A percentile compares a stretch with the other conserved stretches of the same genome.
phyloP scores from a whole-genome alignment of 208 protist species.

The Naegleria lovaniensis region DNA sequence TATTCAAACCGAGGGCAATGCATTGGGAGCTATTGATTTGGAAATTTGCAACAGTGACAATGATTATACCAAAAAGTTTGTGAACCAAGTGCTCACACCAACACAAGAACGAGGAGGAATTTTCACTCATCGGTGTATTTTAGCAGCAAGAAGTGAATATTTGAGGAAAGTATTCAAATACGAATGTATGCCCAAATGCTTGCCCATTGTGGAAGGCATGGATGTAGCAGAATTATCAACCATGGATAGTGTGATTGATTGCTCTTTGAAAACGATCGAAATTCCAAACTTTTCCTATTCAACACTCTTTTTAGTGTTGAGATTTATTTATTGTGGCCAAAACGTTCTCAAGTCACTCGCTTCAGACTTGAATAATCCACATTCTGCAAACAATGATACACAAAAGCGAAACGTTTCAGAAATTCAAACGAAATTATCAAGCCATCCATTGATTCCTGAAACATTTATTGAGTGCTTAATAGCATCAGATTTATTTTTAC shows the following conservation, averaged over 20 bases:
- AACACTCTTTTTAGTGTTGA: neutral
- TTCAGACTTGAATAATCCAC: no score
- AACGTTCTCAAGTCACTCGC: neutral
- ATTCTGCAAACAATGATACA: no score
- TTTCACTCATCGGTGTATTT: neutral
- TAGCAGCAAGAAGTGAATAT: neutral
- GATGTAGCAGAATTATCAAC: neutral
- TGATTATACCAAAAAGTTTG: neutral
- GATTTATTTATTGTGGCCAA: neutral
- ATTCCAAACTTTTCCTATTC: neutral
- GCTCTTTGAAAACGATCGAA: neutral
- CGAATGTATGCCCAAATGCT: neutral
- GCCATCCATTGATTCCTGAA: neutral
- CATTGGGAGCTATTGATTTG: neutral
- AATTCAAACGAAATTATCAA: neutral
- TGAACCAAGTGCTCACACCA: neutral
- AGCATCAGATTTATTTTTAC: neutral
- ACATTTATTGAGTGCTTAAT: neutral
- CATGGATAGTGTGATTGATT: neutral
- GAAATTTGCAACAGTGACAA: neutral
- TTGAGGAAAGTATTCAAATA: neutral
- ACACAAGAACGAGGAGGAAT: neutral
- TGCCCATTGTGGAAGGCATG: neutral
- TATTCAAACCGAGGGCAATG: neutral
- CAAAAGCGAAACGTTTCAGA: neutral